Conservation (phyloP, 2,329 filamentous ascomycete genomes). For the Colletotrichum camelliae region DNA sequence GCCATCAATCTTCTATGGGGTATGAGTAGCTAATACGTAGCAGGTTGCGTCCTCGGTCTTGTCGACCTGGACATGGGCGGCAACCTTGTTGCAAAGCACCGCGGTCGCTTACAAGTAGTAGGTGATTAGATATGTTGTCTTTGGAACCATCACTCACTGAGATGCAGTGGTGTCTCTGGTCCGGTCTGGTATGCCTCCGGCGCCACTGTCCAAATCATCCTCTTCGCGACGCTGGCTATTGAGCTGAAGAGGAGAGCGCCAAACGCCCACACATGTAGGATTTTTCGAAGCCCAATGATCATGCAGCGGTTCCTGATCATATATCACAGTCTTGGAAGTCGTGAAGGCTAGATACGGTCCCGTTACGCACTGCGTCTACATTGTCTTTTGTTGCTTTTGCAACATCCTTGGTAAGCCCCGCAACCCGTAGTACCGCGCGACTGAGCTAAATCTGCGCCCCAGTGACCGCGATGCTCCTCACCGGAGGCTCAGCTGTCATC, state of each 20-base stretch:
- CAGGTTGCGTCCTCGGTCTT: constrained; percentile 82
- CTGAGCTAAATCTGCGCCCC: constrained; percentile 44
- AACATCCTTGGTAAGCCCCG: constrained; percentile 62
- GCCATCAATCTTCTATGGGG: accelerated
- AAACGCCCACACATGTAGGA: constrained; percentile 75
- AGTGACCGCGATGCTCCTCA: constrained; percentile 91
- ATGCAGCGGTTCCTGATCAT: background rate
- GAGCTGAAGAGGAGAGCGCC: constrained; percentile 86
- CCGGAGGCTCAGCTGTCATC: constrained; percentile 64
- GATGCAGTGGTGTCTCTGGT: constrained; percentile 59
- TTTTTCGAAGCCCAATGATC: accelerated
- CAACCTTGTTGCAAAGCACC: constrained; percentile 79
- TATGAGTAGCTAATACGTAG: accelerated
- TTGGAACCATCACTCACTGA: background rate
- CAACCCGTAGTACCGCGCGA: accelerated
- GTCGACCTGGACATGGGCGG: constrained; percentile 92
- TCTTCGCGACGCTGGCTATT: constrained; percentile 91
- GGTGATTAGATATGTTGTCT: accelerated
- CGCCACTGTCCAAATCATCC: constrained; percentile 85
- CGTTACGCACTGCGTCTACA: constrained; percentile 76
- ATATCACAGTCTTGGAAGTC: constrained; percentile 69
- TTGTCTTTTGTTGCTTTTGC: constrained; percentile 79
- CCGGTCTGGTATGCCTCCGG: constrained; percentile 67
- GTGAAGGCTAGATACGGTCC: constrained; percentile 81
- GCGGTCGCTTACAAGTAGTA: constrained; percentile 81